Conservation (phyloP, 2,329 filamentous ascomycete species). For the Ophiostoma perfectum region DNA sequence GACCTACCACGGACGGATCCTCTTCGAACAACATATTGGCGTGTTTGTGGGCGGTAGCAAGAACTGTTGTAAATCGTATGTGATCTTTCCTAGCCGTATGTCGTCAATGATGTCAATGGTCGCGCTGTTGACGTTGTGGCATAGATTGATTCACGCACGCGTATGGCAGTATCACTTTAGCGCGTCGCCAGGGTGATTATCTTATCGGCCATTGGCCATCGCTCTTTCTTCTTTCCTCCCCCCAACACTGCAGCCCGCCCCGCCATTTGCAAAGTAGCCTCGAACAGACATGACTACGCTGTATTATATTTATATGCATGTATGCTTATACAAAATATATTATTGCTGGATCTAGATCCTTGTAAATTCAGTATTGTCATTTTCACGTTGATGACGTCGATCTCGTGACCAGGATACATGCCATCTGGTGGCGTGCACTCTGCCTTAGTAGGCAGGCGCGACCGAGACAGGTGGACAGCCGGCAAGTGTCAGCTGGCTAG, state of each 20-base stretch:
- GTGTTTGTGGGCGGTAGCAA: neutral
- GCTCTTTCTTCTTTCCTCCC: neutral
- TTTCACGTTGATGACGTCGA: neutral
- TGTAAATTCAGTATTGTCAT: too few relatives aligned
- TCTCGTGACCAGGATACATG: neutral
- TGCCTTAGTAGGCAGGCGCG: neutral
- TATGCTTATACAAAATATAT: too few relatives aligned
- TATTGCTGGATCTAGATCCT: too few relatives aligned
- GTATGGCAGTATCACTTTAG: constrained; percentile 10
- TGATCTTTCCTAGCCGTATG: neutral
- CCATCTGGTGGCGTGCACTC: neutral
- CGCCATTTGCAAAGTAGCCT: neutral
- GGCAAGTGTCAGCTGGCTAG: neutral
- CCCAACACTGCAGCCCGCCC: constrained; percentile 1
- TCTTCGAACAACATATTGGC: constrained; percentile 86
- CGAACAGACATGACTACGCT: too few relatives aligned
- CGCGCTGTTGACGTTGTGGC: neutral
- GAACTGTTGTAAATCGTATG: neutral
- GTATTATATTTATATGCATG: too few relatives aligned
- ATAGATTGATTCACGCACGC: neutral
- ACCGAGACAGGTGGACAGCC: constrained; percentile 4
- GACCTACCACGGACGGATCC: constrained; percentile 73
- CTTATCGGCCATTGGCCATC: constrained; percentile 23
- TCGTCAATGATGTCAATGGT: neutral
- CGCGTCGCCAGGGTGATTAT: constrained; percentile 26